Evolutionary conservation across 306 rosid genomes (phyloP), one percentile per base, ranked within the genome.

Genomic region (Castanospermum australe): DNA sequence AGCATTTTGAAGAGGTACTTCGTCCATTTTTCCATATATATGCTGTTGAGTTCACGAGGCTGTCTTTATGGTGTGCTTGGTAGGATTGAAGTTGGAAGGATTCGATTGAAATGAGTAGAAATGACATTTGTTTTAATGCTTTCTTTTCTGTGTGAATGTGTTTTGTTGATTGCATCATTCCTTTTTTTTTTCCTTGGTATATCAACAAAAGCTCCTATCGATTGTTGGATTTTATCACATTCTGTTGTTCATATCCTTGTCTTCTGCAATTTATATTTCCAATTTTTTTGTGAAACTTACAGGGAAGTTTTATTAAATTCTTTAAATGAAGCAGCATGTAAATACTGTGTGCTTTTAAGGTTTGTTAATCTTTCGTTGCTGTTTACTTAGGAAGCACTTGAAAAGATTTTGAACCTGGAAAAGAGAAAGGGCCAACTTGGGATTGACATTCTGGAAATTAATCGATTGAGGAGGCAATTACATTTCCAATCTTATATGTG

Each of bases 371-470:
- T 45, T 73, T 73, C 42, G 55, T 14, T 48, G 20, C 15, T 67
- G 84, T 59, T 67, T 45, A 80, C 82, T 41, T 73, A 96, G 99
- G 99, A 86, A 73, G 81, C 87, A 42, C 87, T 90, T 81, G 84
- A 84, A 50, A 82, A 90, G 83, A 74, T 84, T 82, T 77, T 89
- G 74, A 89, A 76, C 63, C 89, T 73, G 35, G 97, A 86, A 82
- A 81, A 68, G 56, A 87, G 60, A 78, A 86, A 79, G 82, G 88
- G 92, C 77, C 92, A 84, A 71, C 94, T 91, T 54, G 78, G 71
- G 76, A 85, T 88, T 68, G 98, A 96, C 85, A 86, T 96, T 86
- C 89, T 95, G 77, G 96, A 95, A 84, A 87, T 95, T 83, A 90
- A 93, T 78, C 86, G 89, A 61, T 66, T 95, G 76, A 82, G 95